Evolutionary conservation across 225 moss, liverwort and hornwort genomes (phyloP), one percentile per base, ranked within the genome.

Genomic region (Anthoceros angustus): DNA sequence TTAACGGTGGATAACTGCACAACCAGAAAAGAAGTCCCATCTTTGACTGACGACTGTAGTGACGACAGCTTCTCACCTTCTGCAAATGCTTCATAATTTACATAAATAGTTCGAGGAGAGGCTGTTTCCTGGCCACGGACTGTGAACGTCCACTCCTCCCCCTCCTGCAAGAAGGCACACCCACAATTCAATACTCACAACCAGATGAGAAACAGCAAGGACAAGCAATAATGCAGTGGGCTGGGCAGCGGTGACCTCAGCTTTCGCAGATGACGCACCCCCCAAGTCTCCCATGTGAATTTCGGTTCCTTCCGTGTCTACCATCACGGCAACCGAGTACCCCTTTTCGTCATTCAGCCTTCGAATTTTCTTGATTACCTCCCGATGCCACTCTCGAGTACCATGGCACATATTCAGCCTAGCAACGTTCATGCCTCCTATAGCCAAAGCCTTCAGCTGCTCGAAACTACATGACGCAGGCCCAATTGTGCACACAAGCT

Each of bases 271-370:
- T 2, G 78, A 64, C 26, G 68, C 80, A 42, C 80, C 86, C 63
- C 86, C 79, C 70, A 92, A 79, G 67, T 98, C 98, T 10, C 98
- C 98, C 84, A 98, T 73, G 67, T 98, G 98, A 68, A 98, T 98
- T 76, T 98, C 92, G 66, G 92, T 98, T 42, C 98, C 98, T 73
- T 98, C 89, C 14, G 98, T 98, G 73, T 98, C 98, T 85, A 98
- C 92, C 98, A 98, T 92, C 46, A 98, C 78, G 11, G 92, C 98
- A 9, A 98, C 80, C 0, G 92, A 87, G 69, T 86, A 98, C 0
- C 98, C 98, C 48, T 89, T 98, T 70, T 92, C 86, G 0, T 76
- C 87, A 66, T 98, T 98, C 71, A 92, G 76, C 73, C 76, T 92
- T 23, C 84, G 87, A 25, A 98, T 86, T 71, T 72, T 79, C 42